A percentile compares a stretch with the other conserved stretches of the same genome.
Evolutionary conservation across 1,284 basidiomycete genomes (phyloP).

Genomic region (Ustilago loliicola): DNA sequence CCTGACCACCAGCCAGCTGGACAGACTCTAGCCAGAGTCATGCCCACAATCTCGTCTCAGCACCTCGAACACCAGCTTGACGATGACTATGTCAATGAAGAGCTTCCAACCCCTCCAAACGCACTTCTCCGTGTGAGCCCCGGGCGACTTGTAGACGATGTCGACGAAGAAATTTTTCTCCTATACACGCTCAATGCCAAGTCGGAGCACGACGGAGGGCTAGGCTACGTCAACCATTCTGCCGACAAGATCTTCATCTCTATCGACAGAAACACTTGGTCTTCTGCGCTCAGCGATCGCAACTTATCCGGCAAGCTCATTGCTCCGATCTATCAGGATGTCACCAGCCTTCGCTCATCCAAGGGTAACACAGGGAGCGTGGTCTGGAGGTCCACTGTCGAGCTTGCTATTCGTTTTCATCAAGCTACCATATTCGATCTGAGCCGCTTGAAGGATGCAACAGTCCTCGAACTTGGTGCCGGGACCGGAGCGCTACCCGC

Average conservation of each 20-base stretch:
- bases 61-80: neutral
- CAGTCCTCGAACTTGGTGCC: slow-evolving; percentile 63
- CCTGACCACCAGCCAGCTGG: too few species aligned
- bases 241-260: slow-evolving; percentile 43
- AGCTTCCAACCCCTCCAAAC: slow-evolving; percentile 20
- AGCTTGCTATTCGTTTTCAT: slow-evolving; percentile 43
- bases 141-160: slow-evolving; percentile 38
- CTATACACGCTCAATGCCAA: slow-evolving; percentile 49
- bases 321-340: slow-evolving; percentile 44
- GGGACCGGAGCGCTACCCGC: slow-evolving; percentile 65
- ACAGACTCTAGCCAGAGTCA: neutral
- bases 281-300: slow-evolving; percentile 19
- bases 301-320: slow-evolving; percentile 31
- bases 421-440: slow-evolving; percentile 29
- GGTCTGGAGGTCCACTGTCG: slow-evolving; percentile 61
- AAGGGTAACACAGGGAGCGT: slow-evolving; percentile 66
- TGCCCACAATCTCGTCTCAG: neutral
- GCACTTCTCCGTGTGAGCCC: slow-evolving; percentile 15
- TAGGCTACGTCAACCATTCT: slow-evolving; percentile 53
- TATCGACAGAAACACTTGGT: slow-evolving; percentile 31
- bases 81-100: neutral
- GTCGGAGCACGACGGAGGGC: slow-evolving; percentile 42
- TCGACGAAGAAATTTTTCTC: slow-evolving; percentile 60
- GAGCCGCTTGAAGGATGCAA: slow-evolving; percentile 11
- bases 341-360: slow-evolving; percentile 56